Percentiles rank a stretch among this genome's conserved stretches.
These are phyloP conservation scores for Melanopsichium pennsylvanicum DNA, from an alignment of 1,284 basidiomycete genomes.

Conservation along the genomic window DNA sequence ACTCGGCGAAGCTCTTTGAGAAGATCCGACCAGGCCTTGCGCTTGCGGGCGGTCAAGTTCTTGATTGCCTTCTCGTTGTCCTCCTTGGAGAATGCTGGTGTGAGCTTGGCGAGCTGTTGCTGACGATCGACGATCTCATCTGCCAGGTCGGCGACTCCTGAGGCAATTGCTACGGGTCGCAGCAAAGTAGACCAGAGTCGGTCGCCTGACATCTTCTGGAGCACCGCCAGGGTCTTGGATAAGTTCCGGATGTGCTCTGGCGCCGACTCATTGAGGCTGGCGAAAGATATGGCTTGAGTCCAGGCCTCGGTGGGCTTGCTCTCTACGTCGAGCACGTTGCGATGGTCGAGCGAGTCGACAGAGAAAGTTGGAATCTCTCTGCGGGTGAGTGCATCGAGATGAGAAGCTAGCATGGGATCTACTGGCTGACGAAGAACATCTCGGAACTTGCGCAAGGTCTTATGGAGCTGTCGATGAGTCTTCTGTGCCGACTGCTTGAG, in stretches of 20 bases:
- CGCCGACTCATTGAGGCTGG: slow-evolving; percentile 13
- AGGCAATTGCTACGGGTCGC: slow-evolving; percentile 3
- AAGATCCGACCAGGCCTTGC: slow-evolving; percentile 89
- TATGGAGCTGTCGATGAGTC: slow-evolving; percentile 91
- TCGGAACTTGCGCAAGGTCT: slow-evolving; percentile 89
- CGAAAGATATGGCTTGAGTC: slow-evolving; percentile 12
- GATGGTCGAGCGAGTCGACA: slow-evolving; percentile 10
- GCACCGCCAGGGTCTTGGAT: slow-evolving; percentile 40
- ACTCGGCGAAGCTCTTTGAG: slow-evolving; percentile 85
- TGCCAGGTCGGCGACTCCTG: slow-evolving; percentile 73
- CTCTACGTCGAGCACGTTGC: neutral
- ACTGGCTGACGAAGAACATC: slow-evolving; percentile 81
- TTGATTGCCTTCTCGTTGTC: slow-evolving; percentile 76
- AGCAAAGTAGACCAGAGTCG: slow-evolving; percentile 42
- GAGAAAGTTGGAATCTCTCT: slow-evolving; percentile 41
- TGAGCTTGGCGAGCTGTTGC: slow-evolving; percentile 70
- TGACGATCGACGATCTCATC: slow-evolving; percentile 78
- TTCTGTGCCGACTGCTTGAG: slow-evolving; percentile 88
- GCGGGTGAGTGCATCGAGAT: slow-evolving; percentile 35
- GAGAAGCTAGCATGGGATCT: slow-evolving; percentile 59
- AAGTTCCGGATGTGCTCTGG: slow-evolving; percentile 45
- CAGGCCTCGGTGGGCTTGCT: slow-evolving; percentile 21
- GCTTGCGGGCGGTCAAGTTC: slow-evolving; percentile 79
- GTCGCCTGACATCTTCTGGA: slow-evolving; percentile 34
- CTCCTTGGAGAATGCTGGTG: slow-evolving; percentile 54